Evolutionary conservation across 2,329 filamentous ascomycete genomes (phyloP).

Genomic region (Eutypa lata): DNA sequence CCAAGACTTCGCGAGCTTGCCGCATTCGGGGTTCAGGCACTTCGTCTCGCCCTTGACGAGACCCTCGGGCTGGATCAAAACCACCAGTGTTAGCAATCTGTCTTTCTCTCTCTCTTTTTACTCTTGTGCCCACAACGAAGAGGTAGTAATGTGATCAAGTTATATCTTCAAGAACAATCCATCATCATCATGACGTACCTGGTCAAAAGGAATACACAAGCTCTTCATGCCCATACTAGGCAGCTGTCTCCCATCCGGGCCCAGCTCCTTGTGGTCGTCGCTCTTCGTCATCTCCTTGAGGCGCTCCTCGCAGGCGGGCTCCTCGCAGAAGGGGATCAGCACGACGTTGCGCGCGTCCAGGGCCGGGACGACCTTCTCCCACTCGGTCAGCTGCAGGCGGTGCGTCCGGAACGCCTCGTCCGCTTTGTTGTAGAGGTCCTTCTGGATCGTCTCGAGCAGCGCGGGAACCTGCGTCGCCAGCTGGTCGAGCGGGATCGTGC

Average conservation of each 20-base stretch:
- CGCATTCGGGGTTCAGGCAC: constrained; percentile 88
- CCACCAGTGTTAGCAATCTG: not conserved
- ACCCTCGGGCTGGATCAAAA: constrained; percentile 65
- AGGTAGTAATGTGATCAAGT: too few relatives aligned
- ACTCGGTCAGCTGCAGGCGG: constrained; percentile 76
- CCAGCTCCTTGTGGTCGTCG: constrained; percentile 56
- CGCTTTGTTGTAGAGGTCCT: constrained; percentile 74
- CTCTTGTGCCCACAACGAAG: too few relatives aligned
- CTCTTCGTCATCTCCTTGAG: constrained; percentile 91
- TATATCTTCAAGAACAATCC: too few relatives aligned
- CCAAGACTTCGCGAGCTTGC: constrained; percentile 74
- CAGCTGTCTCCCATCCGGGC: constrained; percentile 49
- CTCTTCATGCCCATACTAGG: constrained; percentile 66
- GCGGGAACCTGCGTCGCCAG: constrained; percentile 71
- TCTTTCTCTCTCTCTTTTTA: too few relatives aligned
- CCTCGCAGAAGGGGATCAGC: constrained; percentile 86
- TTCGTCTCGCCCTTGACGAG: constrained; percentile 79
- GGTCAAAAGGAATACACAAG: constrained; percentile 74
- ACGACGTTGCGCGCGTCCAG: constrained; percentile 91
- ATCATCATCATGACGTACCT: too few relatives aligned
- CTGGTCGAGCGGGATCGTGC: constrained; percentile 71
- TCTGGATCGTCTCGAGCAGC: constrained; percentile 86
- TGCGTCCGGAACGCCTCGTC: constrained; percentile 76
- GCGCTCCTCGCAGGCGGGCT: constrained; percentile 80
- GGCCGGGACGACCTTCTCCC: constrained; percentile 87